Evolutionary conservation across 345 rosid genomes (phyloP), one percentile per base, ranked within the genome.

Genomic region (Theobroma cacao): DNA sequence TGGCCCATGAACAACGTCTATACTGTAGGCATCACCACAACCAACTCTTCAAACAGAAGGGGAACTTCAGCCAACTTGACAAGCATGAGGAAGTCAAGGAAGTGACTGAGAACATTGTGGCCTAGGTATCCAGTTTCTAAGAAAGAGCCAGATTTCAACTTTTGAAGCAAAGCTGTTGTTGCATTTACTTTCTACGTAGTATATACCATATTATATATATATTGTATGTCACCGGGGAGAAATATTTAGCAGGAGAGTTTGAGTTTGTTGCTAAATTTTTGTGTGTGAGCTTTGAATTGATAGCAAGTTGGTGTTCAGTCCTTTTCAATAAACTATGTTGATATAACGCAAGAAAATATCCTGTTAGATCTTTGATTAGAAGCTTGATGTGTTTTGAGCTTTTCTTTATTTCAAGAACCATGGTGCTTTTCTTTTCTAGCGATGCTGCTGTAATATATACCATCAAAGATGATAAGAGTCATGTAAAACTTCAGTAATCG

Each of bases 21-120:
- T 90, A 88, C 74, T 92, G 92, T 78, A 89, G 89, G 84, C 91
- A 89, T 85, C 97, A 92, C 85, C 92, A 90, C 80, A 85, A 78
- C 63, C 97, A 90, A 69, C 89, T 92, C 72, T 92, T 90, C 89
- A 90, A 82, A 86, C 81, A 85, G 79, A 92, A 89, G 72, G 96
- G 96, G 3, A 66, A 65, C 74, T 77, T 65, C 53, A 77, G 74
- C 74, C 74, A 65, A 52, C 18, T 77, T 7, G 74, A 36, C 74
- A 77, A 67, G 79, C 86, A 83, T 28, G 91, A 82, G 68, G 40
- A 71, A 11, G 81, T 55, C n/a, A 76, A 82, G 65, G 79, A 41
- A 61, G 81, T 72, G 74, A 59, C 78, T 36, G 88, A 77, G 84
- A 75, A 75, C 15, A 55, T 63, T 38, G 59, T 76, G 36, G 81